Evolutionary conservation across 75 land plant species (phyloP), one percentile per base, ranked within the genome.

Genomic region (Cupressus sempervirens): DNA sequence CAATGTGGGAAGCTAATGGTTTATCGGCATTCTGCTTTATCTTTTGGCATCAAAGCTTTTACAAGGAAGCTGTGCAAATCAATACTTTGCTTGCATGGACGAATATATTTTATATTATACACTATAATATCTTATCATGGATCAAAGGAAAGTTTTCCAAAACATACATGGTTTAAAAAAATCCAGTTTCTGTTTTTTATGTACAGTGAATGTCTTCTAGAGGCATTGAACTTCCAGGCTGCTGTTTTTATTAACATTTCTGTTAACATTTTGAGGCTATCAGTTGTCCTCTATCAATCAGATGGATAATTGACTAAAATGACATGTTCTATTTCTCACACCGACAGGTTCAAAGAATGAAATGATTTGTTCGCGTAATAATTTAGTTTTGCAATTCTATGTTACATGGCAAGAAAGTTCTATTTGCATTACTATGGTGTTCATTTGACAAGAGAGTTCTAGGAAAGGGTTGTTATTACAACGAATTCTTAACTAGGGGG

Each of bases 1-100:
- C 75, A 90, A 85, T 43, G 30, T 85, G 38, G 86, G 88, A 87
- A 93, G 89, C 46, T 82, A 35, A 53, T 46, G 30, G 48, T 34
- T 45, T 82, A 30, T 40, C 10, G 20, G 81, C 81, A 43, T 79
- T 30, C 14, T 30, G 74, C 74, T 72, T 7, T 13, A 72, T 30
- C 36, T 72, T 72, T 72, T 11, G 32, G 74, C 32, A 30, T 30
- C 13, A 65, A 72, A 32, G 74, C 12, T 32, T n/a, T n/a, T 3
- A 30, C 0, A 35, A 70, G 73, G 13, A 29, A 70, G 73, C 23
- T 70, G 29, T 11, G 29, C 34, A 70, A 70, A 20, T 70, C 34
- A 70, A 29, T 70, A 82, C 53, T 32, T n/a, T 82, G 40, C 20
- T 8, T 8, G 81, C 81, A 79, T 20, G 81, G 26, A 13, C 12